Evolutionary conservation across 441 rosid genomes (phyloP), one percentile per base, ranked within the genome.

Genomic region (Pelargonium australe): DNA sequence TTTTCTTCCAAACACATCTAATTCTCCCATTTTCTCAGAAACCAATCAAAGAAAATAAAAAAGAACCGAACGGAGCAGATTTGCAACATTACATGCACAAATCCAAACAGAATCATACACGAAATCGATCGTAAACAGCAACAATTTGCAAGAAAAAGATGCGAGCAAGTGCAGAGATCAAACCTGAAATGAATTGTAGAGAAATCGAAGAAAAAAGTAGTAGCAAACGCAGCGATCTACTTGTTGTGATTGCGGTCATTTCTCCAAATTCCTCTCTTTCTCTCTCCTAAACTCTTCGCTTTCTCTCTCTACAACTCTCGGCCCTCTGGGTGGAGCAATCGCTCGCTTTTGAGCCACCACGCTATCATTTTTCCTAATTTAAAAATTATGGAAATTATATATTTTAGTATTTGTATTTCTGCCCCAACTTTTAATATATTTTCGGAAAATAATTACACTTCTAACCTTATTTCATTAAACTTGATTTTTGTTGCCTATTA

Each of bases 131-230:
- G 4, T 31, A 8, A 62, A 28, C 63, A 20, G 58, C 58, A 51
- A 13, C 7, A 51, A n/a, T 13, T 13, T 51, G 58, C 5, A 1
- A 12, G 40, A 11, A 65, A 16, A 41, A 57, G 45, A 73, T 72
- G 41, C 72, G 40, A 66, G 14, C 10, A 25, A 28, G 66, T 5
- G n/a, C 34, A 57, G 13, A 43, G 53, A 70, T 4, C 76, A 65
- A 80, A 89, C 98, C 98, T 83, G 87, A 70, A 74, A 85, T 20
- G 64, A 83, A 80, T 65, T 82, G 94, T 2, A 85, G 81, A 78
- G 47, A 75, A 78, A 89, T 62, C 44, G 84, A 81, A 68, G 80
- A 80, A 76, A 83, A 74, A 16, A 90, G 66, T n/a, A 84, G 53
- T 16, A 77, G 63, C 67, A 60, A 67, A 19, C 47, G 66, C 63